Base-by-base conservation (phyloP, 352 stramenopile species). In the Phytopythium delawarense region DNA sequence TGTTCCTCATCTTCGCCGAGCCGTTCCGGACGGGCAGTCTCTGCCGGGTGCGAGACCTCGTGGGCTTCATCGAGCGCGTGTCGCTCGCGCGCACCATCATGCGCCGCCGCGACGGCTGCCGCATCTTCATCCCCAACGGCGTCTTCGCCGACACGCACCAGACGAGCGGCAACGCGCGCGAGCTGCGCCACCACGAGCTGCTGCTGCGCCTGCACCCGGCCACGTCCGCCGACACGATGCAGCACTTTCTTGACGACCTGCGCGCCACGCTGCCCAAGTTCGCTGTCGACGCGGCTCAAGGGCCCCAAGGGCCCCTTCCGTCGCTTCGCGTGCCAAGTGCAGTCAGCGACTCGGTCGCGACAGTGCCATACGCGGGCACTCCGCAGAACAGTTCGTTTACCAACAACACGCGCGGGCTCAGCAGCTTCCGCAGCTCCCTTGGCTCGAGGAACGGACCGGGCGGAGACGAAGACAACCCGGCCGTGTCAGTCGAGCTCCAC, bases 1-100 rank as follows among this genome's bases (percentile, higher is more conserved):
- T 95, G 25, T 95, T 93, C 52, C 73, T 95, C 25, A 89, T 93
- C 62, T 95, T 91, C 61, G 80, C 84, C 15, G 86, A 95, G 63
- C 86, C 86, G 0, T 92, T 95, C 46, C 78, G 81, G 25, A 89
- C 78, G 0, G 84, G 84, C 2, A 92, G 81, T 52, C 69, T 82
- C 52, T 88, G 84, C 54, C 65, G 74, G 39, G 74, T 93, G 30
- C 69, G 72, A 9, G 50, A 67, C 7, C 62, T 89, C 25, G 42
- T 74, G 16, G 86, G 86, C 2, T 85, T 86, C 61, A 87, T 95
- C 18, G 86, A 95, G 45, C 69, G 74, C 42, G 82, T 95, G 23
- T 92, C 86, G 42, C 79, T 95, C 28, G 76, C 83, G 4, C 74
- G 80, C 12, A 95, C 86, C 13, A 88, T 73, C 21, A 78, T 95